Conservation (phyloP, 768 basidiomycete species). For the Vararia minispora region DNA sequence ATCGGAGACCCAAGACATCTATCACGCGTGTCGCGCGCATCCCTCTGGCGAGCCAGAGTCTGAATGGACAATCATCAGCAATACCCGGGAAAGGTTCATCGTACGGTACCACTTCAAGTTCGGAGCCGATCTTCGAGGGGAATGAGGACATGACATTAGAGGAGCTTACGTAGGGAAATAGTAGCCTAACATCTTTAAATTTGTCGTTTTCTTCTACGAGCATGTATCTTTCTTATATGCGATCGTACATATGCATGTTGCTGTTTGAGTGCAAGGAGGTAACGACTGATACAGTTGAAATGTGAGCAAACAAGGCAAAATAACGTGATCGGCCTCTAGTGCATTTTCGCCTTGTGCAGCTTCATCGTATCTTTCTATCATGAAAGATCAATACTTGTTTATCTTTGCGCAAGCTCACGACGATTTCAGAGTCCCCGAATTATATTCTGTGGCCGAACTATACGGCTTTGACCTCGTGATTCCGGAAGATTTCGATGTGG, state of each 20-base stretch:
- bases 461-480: conserved; percentile 46
- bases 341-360: no score
- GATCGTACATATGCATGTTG: no score
- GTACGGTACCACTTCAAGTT: conserved; percentile 5
- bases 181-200: no score
- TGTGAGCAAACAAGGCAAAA: no score
- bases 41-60: conserved; percentile 16
- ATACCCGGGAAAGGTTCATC: not conserved
- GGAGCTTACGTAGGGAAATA: conserved; percentile 18
- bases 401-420: conserved; percentile 74
- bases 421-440: conserved; percentile 78
- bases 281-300: no score
- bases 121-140: conserved; percentile 11
- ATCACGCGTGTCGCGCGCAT: conserved; percentile 23
- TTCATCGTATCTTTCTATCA: no score
- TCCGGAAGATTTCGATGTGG: conserved; percentile 36
- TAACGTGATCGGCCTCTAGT: no score
- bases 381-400: conserved; percentile 37
- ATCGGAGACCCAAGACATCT: conserved; percentile 21
- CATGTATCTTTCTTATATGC: no score
- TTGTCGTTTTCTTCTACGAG: no score
- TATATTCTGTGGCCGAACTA: conserved; percentile 66
- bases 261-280: no score
- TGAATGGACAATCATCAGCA: conserved; percentile 9
- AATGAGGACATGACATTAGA: conserved; percentile 22